phyloP scores from a whole-genome alignment of 345 rosid species.

The Eucalyptus leucophloia region DNA sequence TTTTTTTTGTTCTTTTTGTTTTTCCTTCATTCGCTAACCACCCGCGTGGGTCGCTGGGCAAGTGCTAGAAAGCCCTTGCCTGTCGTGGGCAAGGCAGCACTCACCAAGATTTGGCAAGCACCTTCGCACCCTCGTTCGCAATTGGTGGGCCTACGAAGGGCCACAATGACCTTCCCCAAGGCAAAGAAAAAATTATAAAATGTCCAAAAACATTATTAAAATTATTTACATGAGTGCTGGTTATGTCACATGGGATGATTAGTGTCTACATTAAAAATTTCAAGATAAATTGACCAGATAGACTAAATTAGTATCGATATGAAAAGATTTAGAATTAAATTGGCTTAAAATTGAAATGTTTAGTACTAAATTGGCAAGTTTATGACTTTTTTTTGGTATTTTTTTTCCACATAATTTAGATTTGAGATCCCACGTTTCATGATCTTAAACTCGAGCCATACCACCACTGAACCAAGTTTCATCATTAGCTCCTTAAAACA shows the following conservation, averaged over 20 bases:
- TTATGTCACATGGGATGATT: fast-evolving
- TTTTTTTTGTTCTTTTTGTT: fast-evolving
- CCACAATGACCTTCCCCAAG: background rate
- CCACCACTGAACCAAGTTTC: background rate
- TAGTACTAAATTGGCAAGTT: fast-evolving
- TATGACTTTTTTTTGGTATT: background rate
- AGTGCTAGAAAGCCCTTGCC: too few relatives aligned
- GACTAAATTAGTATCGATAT: fast-evolving
- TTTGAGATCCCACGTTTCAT: background rate
- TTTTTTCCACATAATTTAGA: background rate
- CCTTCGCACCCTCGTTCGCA: too few relatives aligned
- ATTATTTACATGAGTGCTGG: too few relatives aligned
- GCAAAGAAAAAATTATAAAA: background rate
- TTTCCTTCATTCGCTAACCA: background rate
- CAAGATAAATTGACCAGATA: fast-evolving
- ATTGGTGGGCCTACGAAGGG: background rate
- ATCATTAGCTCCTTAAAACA: background rate
- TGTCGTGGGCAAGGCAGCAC: fast-evolving
- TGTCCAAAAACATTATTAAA: too few relatives aligned
- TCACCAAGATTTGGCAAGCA: too few relatives aligned
- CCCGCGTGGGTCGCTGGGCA: fast-evolving
- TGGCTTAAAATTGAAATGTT: too few relatives aligned
- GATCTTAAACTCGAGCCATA: background rate
- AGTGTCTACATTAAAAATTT: too few relatives aligned
- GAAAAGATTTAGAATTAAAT: too few relatives aligned